Base-by-base conservation (phyloP, 2,329 filamentous ascomycete genomes). In the Mariannaea sp. region DNA sequence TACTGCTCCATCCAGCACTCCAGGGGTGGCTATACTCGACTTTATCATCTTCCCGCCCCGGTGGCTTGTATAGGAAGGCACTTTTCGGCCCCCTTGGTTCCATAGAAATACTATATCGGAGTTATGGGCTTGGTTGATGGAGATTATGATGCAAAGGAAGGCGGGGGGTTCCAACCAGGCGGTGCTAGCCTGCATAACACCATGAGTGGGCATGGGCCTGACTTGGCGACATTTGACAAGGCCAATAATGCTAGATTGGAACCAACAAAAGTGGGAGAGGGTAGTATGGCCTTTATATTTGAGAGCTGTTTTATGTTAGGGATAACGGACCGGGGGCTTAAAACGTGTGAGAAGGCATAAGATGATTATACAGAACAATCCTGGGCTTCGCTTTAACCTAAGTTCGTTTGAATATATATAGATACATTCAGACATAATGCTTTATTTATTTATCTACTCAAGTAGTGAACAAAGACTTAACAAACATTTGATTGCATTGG, bases 321-420 rank as follows among this genome's bases (percentile, higher is more conserved):
- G 1, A 86, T 89, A 24, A 88, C 86, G 1, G 82, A 87, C 52
- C 89, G 86, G 86, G 87, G 86, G 2, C 71, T 82, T 51, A 70
- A 73, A 58, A 79, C 82, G 58, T 93, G 79, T 49, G 70, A 74
- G 59, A 82, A 81, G 69, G 77, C 82, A 13, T 80, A 84, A 74
- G 78, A 84, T 59, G 81, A 82, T 55, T 95, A 94, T 67, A 92
- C 85, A 68, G 83, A 86, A 50, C 88, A 95, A 75, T 92, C 88
- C 68, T 96, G 92, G 91, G 84, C n/a, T n/a, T n/a, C n/a, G n/a
- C n/a, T n/a, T n/a, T n/a, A n/a, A n/a, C n/a, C n/a, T n/a, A n/a
- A n/a, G n/a, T n/a, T n/a, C n/a, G n/a, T n/a, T n/a, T n/a, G n/a
- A n/a, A n/a, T n/a, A n/a, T n/a, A n/a, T n/a, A n/a, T n/a, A n/a